Base-by-base conservation (phyloP, 177 flowering plant genomes). In the Vitis hybrid region DNA sequence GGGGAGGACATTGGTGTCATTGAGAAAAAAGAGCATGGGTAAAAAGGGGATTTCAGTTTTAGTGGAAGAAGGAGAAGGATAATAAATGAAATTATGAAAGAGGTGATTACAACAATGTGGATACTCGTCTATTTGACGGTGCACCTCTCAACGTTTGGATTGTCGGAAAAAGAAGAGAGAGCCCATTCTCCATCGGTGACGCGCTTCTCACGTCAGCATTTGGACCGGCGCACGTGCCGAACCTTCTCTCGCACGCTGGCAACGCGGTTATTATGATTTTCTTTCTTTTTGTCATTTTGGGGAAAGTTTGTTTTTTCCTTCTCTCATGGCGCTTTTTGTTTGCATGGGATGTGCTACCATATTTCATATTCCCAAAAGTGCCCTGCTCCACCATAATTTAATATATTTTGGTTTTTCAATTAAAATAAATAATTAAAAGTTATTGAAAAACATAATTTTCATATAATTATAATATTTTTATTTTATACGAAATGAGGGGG, bases 131-230 rank as follows among this genome's bases (percentile, higher is more conserved):
- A 6, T 34, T 3, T 14, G 65, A 50, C 53, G 65, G 71, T 68
- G 72, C 55, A 62, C 5, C 39, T 34, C 39, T 34, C 39, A 5
- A 0, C 6, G 39, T 34, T 34, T 34, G 70, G 61, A 50, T 65
- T 65, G 73, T 54, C 58, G 69, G 69, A 65, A 50, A 70, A 68
- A 31, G 73, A 50, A 67, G 49, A 12, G 22, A 39, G 26, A 54
- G 11, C n/a, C 2, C 16, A 1, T 15, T 26, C 13, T 22, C 2
- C 60, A 61, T 18, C 14, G 67, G 68, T 72, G 79, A 72, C 79
- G 73, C 67, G 55, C 58, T 5, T 53, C 1, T 48, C 10, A 59
- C 26, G 79, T 72, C 76, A 76, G 67, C 70, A 10, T 56, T 39
- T 3, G 55, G 18, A 13, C 50, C 66, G 39, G 39, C 39, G 54